These are phyloP conservation scores for Ophiocordyceps camponoti-floridani DNA, from an alignment of 2,329 filamentous ascomycete genomes.

Conservation along the genomic window DNA sequence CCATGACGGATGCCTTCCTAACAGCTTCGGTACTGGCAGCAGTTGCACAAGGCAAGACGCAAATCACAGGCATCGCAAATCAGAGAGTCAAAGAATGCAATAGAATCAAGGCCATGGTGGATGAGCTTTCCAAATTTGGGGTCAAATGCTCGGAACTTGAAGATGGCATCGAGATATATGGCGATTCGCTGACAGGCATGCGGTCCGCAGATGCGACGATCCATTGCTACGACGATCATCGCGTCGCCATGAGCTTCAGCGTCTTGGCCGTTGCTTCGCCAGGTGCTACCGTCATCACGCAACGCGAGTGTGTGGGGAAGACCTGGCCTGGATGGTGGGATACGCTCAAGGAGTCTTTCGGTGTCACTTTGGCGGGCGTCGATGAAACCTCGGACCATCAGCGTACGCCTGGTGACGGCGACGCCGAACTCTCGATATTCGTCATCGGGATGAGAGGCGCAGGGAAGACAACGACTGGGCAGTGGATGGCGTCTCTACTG, in stretches of 20 bases:
- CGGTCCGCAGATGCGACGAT: slow-evolving; percentile 46
- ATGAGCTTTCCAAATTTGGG: slow-evolving; percentile 85
- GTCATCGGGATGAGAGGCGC: slow-evolving; percentile 96
- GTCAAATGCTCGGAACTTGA: slow-evolving; percentile 75
- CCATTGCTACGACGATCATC: slow-evolving; percentile 92
- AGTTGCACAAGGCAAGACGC: slow-evolving; percentile 66
- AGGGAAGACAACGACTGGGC: slow-evolving; percentile 85
- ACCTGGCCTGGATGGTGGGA: slow-evolving; percentile 99
- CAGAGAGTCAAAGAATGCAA: slow-evolving; percentile 98
- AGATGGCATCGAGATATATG: slow-evolving; percentile 70
- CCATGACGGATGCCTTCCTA: slow-evolving; percentile 97
- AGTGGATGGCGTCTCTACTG: slow-evolving; percentile 63
- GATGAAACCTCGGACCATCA: slow-evolving; percentile 25
- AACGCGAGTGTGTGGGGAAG: slow-evolving; percentile 88
- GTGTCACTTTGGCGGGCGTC: slow-evolving; percentile 56
- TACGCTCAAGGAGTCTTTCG: slow-evolving; percentile 60
- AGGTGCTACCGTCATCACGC: slow-evolving; percentile 56
- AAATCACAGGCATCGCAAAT: slow-evolving; percentile 88
- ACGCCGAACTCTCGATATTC: slow-evolving; percentile 53
- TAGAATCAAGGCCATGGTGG: slow-evolving; percentile 86
- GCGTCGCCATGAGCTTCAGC: slow-evolving; percentile 96
- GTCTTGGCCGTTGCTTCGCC: slow-evolving; percentile 63
- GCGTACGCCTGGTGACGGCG: slow-evolving; percentile 1
- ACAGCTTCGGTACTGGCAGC: slow-evolving; percentile 88
- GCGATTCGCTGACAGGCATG: slow-evolving; percentile 28